A percentile compares a stretch with the other conserved stretches of the same genome.
Conservation (phyloP, 31 red algal species). For the Asparagopsis taxiformis region DNA sequence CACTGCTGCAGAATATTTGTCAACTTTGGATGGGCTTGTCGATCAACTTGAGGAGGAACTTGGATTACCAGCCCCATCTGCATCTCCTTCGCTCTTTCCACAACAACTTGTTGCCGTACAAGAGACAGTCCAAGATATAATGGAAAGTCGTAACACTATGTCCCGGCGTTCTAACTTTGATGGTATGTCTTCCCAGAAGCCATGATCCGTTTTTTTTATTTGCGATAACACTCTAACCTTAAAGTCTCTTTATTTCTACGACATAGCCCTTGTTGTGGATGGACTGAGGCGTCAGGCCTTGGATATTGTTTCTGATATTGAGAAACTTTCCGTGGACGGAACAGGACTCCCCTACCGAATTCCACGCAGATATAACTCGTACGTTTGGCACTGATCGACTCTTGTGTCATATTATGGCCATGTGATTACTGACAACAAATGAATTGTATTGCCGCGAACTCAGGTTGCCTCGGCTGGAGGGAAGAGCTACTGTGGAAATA, state of each 20-base stretch:
- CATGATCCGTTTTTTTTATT: too few relatives aligned
- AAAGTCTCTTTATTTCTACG: neutral
- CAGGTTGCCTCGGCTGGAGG: slow-evolving; percentile 74
- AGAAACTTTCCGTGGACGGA: slow-evolving; percentile 51
- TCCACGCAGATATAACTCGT: slow-evolving; percentile 57
- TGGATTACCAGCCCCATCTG: slow-evolving; percentile 5
- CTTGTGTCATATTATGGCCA: too few relatives aligned
- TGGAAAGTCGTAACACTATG: slow-evolving; percentile 40
- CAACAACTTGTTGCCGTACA: slow-evolving; percentile 15
- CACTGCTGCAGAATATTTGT: slow-evolving; percentile 48
- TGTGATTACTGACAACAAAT: too few relatives aligned
- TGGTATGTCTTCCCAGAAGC: slow-evolving; percentile 54
- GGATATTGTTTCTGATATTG: slow-evolving; percentile 35
- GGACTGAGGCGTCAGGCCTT: slow-evolving; percentile 27
- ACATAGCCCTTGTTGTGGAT: slow-evolving; percentile 31
- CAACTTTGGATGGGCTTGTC: slow-evolving; percentile 37
- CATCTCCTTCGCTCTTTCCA: slow-evolving; percentile 20
- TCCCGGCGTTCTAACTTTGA: slow-evolving; percentile 46
- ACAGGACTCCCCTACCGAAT: slow-evolving; percentile 40
- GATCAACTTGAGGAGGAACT: slow-evolving; percentile 52
- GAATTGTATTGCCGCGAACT: neutral
- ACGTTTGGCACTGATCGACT: too few relatives aligned
- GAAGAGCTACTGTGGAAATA: slow-evolving; percentile 74
- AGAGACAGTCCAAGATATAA: slow-evolving; percentile 35
- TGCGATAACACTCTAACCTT: too few relatives aligned